A percentile compares a stretch with the other conserved stretches of the same genome.
These are phyloP conservation scores for Entomortierella lignicola DNA, from an alignment of 192 early-diverging fungal species.

Conservation along the genomic window DNA sequence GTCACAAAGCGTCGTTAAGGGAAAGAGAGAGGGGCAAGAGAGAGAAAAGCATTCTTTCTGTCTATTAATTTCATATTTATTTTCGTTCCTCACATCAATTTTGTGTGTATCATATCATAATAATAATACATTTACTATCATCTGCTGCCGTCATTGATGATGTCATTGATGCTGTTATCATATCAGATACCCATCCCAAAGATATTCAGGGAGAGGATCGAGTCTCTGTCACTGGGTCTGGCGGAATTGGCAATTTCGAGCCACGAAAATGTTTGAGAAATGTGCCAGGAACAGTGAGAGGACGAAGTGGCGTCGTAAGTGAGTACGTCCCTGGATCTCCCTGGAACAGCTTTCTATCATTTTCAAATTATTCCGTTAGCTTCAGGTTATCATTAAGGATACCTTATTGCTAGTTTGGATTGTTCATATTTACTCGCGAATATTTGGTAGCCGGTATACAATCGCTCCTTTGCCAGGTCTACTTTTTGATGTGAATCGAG, in stretches of 20 bases:
- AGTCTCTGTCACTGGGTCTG: not conserved
- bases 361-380: not conserved
- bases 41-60: not conserved
- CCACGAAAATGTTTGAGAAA: not conserved
- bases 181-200: no score
- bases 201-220: not conserved
- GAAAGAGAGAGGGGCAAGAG: not conserved
- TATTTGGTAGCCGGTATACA: not conserved
- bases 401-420: not conserved
- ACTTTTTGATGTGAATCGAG: not conserved
- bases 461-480: not conserved
- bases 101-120: slow-evolving; percentile 23
- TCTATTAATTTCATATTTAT: not conserved
- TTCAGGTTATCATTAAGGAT: not conserved
- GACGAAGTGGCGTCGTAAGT: slow-evolving; percentile 4
- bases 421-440: not conserved
- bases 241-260: not conserved
- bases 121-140: not conserved
- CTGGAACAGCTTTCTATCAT: slow-evolving; percentile 9
- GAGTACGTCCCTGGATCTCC: slow-evolving; percentile 33
- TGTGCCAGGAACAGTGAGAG: not conserved
- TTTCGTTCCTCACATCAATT: not conserved
- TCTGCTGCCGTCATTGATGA: not conserved
- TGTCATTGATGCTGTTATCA: no score
- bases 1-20: slow-evolving; percentile 41